Base-by-base conservation (phyloP, 106 monocot species). In the Alisma plantagoaquatica region DNA sequence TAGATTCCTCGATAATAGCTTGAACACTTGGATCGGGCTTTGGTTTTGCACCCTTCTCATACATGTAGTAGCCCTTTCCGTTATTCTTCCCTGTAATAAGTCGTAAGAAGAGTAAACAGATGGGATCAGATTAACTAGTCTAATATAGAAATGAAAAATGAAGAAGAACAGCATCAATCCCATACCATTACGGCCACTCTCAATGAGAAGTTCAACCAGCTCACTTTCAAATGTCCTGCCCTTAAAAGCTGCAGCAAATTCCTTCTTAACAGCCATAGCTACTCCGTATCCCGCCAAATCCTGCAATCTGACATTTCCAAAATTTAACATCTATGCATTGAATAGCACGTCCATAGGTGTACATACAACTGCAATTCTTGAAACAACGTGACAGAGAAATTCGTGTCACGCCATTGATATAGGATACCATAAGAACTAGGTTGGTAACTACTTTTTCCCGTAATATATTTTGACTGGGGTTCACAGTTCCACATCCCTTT, bases 211-310 rank as follows among this genome's bases (percentile, higher is more conserved):
- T 2, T 84, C 78, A 27, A 78, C 27, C 16, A 96, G 53, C 27
- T 58, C 45, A 22, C 73, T 71, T 31, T 71, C 53, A 64, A 78
- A 78, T 59, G 65, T 73, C 9, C 96, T 75, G 27, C 76, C 88
- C 21, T 32, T 68, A 31, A 96, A 96, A 27, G 84, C 71, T 55
- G 56, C 46, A 59, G 67, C 60, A 66, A 54, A 89, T 42, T 76
- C 75, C 54, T 59, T 66, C 65, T 70, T 84, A 22, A 84, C 81
- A 28, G 96, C 88, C 70, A 81, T 46, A 58, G 88, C 81, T 49
- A 96, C 96, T 43, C 88, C 96, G 76, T 89, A 96, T 44, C 96
- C 96, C 68, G 88, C 60, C 60, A 96, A 27, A 67, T 96, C 96
- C 65, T 76, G 73, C 15, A 93, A 74, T 62, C 92, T 93, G 43